Evolutionary conservation across 2,329 filamentous ascomycete genomes (phyloP).

Genomic region (Cladosporium cucumerinum): DNA sequence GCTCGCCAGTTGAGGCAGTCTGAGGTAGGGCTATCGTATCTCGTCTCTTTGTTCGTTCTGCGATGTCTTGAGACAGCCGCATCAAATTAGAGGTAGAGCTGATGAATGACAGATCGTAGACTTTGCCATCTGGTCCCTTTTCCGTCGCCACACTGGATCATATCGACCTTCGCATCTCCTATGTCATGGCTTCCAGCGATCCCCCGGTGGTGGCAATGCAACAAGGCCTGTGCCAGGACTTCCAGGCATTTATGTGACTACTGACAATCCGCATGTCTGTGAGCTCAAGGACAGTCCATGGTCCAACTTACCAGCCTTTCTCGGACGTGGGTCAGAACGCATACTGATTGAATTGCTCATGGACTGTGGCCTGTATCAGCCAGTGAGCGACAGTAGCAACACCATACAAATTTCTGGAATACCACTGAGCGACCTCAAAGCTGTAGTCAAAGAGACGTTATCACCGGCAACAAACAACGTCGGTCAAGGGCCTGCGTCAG

Average conservation of each 20-base stretch:
- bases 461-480: background rate
- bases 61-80: constrained; percentile 39
- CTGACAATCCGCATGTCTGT: constrained; percentile 68
- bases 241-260: constrained; percentile 61
- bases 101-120: constrained; percentile 43
- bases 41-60: constrained; percentile 5
- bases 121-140: constrained; percentile 67
- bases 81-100: constrained; percentile 19
- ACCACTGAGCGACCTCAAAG: constrained; percentile 51
- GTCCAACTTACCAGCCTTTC: constrained; percentile 68
- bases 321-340: constrained; percentile 71
- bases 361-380: constrained; percentile 71
- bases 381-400: constrained; percentile 60
- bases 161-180: constrained; percentile 69
- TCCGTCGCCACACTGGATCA: constrained; percentile 53
- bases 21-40: constrained; percentile 38
- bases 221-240: constrained; percentile 49
- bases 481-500: too few species aligned
- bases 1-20: constrained; percentile 36
- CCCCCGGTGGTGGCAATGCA: constrained; percentile 32
- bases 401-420: constrained; percentile 76
- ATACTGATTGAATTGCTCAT: constrained; percentile 76
- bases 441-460: background rate
- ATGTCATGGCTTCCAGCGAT: constrained; percentile 74
- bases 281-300: constrained; percentile 68